These are phyloP conservation scores for Spirogloea muscicola DNA, from an alignment of 139 green algal genomes.

Conservation along the genomic window DNA sequence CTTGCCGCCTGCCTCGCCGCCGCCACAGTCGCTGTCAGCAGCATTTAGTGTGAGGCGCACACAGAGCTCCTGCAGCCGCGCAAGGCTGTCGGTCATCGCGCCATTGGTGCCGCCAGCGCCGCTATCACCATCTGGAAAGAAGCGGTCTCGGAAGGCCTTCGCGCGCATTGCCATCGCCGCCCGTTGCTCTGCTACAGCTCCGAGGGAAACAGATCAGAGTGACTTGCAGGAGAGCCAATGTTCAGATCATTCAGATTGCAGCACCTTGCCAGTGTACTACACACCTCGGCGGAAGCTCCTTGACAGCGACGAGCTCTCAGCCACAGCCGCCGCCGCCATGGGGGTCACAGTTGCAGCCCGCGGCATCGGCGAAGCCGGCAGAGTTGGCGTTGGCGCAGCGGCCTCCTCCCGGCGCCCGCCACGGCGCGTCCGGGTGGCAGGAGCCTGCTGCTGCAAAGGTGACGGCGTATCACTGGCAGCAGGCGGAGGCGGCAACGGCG, in stretches of 20 bases:
- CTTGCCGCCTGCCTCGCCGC: neutral
- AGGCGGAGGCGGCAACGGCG: neutral
- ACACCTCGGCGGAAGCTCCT: too few relatives aligned
- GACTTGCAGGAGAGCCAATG: too few relatives aligned
- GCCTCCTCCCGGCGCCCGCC: neutral
- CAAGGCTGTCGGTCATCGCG: slow-evolving; percentile 52
- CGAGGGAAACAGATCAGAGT: too few relatives aligned
- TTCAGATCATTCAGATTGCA: too few relatives aligned
- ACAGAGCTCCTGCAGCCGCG: slow-evolving; percentile 54
- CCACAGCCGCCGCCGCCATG: too few relatives aligned
- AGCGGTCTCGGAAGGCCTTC: slow-evolving; percentile 17
- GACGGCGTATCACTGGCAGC: neutral
- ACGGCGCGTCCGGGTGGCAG: neutral
- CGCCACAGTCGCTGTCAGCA: neutral
- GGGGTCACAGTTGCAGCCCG: too few relatives aligned
- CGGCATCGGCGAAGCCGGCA: too few relatives aligned
- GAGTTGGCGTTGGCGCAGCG: too few relatives aligned
- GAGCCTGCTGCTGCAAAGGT: neutral
- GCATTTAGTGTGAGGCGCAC: neutral
- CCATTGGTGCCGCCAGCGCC: neutral
- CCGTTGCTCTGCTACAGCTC: neutral
- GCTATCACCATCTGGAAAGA: neutral
- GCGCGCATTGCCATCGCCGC: neutral
- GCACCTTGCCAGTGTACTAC: too few relatives aligned
- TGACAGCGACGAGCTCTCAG: too few relatives aligned